Base-by-base conservation (phyloP, 2,329 filamentous ascomycete genomes). In the Chaetomiaceae sp. region DNA sequence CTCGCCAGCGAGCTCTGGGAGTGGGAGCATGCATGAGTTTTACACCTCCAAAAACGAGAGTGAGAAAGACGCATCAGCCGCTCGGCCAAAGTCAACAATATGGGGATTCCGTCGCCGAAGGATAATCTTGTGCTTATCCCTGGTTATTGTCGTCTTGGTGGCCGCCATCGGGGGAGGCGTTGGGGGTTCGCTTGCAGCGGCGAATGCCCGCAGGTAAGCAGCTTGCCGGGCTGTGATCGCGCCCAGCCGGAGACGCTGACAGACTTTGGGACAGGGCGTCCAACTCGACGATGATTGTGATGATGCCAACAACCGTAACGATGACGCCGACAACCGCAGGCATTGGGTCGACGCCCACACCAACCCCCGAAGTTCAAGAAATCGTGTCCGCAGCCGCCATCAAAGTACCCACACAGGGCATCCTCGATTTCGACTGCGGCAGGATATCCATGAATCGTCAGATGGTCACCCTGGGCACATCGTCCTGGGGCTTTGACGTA, bases 351-450 rank as follows among this genome's bases (percentile, higher is more conserved):
- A 25, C 20, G 4, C 32, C 27, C 37, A 46, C 30, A 1, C 25
- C 41, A n/a, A 30, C 46, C 3, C 9, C 45, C 14, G 38, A 42
- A 11, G 30, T 16, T 25, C 21, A 30, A 23, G 18, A 11, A 18
- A 40, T 32, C 7, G 38, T 45, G 25, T n/a, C 48, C 5, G 16
- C 32, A n/a, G 37, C 36, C 13, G 29, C 34, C 34, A 55, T 56
- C 23, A 51, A 43, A 7, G 56, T 56, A 1, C 56, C 56, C 13
- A 55, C 41, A 1, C 33, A 29, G 8, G 54, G 48, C 2, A 25
- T 56, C 16, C 16, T 58, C 29, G 51, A 46, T 29, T 58, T 58
- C 43, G 48, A 57, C 42, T 58, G 56, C 48, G 48, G 42, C 21
- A 27, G 36, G 23, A 23, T 52, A 11, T 49, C 54, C 23, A 36